Percentiles rank a stretch among this genome's conserved stretches.
Conservation (phyloP, 495 filamentous ascomycete species). For the Penicillium bialowiezense region DNA sequence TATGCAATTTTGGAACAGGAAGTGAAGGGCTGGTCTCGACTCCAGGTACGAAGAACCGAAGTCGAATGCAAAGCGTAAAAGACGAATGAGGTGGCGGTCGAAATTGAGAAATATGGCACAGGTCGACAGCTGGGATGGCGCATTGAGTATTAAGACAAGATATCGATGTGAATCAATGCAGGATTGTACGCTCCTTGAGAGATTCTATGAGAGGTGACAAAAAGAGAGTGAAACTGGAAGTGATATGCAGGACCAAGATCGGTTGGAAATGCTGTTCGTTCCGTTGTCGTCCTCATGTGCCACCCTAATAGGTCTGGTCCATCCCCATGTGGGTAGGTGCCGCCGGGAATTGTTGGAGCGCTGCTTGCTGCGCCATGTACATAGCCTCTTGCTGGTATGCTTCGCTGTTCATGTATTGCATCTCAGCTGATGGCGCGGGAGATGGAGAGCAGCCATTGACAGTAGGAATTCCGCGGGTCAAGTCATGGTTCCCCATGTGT, state of each 20-base stretch:
- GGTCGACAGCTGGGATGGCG: constrained; percentile 8
- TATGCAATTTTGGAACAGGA: constrained; percentile 45
- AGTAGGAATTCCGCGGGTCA: constrained; percentile 23
- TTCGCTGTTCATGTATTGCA: constrained; percentile 39
- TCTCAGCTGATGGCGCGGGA: constrained; percentile 36
- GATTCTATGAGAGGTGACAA: constrained; percentile 13
- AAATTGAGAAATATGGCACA: constrained; percentile 11
- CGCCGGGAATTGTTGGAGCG: constrained; percentile 28
- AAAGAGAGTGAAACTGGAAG: constrained; percentile 13
- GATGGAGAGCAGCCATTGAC: constrained; percentile 37
- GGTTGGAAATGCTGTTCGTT: constrained; percentile 21
- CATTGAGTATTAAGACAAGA: constrained; percentile 10
- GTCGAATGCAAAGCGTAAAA: constrained; percentile 30
- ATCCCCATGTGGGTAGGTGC: constrained; percentile 38
- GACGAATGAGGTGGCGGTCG: constrained; percentile 9
- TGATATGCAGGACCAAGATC: constrained; percentile 26
- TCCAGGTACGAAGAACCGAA: constrained; percentile 20
- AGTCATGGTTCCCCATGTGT: constrained; percentile 24
- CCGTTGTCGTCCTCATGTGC: constrained; percentile 18
- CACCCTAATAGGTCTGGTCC: constrained; percentile 31
- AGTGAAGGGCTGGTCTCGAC: constrained; percentile 26
- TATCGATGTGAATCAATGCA: constrained; percentile 14
- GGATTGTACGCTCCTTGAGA: constrained; percentile 16
- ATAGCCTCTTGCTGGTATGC: constrained; percentile 37
- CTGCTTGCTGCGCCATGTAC: constrained; percentile 26